Conservation (phyloP, 2,329 filamentous ascomycete genomes). For the Teratosphaeria destructans region DNA sequence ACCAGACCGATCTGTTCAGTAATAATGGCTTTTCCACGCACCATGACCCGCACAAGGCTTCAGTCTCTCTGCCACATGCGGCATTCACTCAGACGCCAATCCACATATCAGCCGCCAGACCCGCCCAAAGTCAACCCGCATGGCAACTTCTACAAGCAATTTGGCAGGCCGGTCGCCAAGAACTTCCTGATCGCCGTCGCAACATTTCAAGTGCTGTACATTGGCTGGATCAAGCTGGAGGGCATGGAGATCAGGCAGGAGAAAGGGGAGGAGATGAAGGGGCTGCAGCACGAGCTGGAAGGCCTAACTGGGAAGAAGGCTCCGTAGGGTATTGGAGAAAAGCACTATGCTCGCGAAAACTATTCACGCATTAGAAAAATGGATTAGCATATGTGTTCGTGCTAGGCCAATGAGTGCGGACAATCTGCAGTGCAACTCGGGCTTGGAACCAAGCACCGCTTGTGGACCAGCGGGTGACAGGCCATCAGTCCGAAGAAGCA, state of each 20-base stretch:
- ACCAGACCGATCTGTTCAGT: background rate
- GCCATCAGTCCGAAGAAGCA: background rate
- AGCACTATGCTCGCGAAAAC: background rate
- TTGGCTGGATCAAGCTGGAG: constrained; percentile 64
- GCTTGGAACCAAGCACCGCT: background rate
- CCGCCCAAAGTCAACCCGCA: constrained; percentile 17
- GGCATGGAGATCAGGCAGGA: constrained; percentile 55
- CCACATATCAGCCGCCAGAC: constrained; percentile 14
- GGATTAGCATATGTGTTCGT: too few relatives aligned
- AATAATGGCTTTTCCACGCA: background rate
- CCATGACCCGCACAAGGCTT: background rate
- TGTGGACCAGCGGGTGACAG: background rate
- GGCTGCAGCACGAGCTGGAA: constrained; percentile 15
- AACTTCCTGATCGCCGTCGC: constrained; percentile 64
- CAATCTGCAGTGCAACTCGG: background rate
- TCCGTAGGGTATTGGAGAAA: background rate
- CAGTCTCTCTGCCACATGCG: background rate
- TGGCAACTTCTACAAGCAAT: constrained; percentile 61
- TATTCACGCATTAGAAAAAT: background rate
- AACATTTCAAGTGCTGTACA: constrained; percentile 70
- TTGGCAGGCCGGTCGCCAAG: constrained; percentile 63
- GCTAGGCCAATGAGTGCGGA: background rate
- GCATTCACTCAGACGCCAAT: background rate
- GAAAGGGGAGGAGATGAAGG: constrained; percentile 33
- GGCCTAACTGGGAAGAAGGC: constrained; percentile 9